Evolutionary conservation across 805 yeast genomes (phyloP).

Genomic region (Candida quercuum): DNA sequence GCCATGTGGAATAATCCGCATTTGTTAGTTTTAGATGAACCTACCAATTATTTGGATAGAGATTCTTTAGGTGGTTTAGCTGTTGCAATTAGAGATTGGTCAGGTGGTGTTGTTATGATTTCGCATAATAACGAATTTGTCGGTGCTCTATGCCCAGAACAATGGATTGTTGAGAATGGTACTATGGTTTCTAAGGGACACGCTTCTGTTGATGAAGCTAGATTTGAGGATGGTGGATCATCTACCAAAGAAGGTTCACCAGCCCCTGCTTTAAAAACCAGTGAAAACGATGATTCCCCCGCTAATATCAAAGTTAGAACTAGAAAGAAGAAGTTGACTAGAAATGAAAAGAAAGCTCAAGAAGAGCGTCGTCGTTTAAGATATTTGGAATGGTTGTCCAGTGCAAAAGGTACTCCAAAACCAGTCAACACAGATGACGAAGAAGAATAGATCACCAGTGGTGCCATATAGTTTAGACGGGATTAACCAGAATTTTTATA

Average conservation of each 20-base stretch:
- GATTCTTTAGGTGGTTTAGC: constrained; percentile 91
- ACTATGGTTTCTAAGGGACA: constrained; percentile 79
- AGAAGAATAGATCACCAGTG: no score
- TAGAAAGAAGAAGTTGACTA: constrained; percentile 95
- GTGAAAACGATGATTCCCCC: constrained; percentile 81
- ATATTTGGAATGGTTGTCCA: constrained; percentile 88
- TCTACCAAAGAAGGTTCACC: constrained; percentile 45
- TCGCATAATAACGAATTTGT: constrained; percentile 97
- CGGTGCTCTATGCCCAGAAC: constrained; percentile 97
- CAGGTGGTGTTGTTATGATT: constrained; percentile 97
- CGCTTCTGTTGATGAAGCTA: constrained; percentile 63
- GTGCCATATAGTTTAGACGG: no score
- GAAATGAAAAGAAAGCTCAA: constrained; percentile 90
- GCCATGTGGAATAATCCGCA: constrained; percentile 99
- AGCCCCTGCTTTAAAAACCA: constrained; percentile 37
- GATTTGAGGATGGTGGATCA: constrained; percentile 77
- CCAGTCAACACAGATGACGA: constrained; percentile 94
- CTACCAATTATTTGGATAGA: constrained; percentile 3
- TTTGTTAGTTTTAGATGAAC: constrained; percentile 74
- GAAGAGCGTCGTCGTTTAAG: constrained; percentile 92
- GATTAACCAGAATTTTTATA: no score
- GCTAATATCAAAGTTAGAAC: constrained; percentile 90
- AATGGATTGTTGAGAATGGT: constrained; percentile 96
- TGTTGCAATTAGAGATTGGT: constrained; percentile 95
- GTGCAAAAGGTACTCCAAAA: constrained; percentile 97